phyloP scores from a whole-genome alignment of 805 yeast genomes.

The Priceomyces medius region DNA sequence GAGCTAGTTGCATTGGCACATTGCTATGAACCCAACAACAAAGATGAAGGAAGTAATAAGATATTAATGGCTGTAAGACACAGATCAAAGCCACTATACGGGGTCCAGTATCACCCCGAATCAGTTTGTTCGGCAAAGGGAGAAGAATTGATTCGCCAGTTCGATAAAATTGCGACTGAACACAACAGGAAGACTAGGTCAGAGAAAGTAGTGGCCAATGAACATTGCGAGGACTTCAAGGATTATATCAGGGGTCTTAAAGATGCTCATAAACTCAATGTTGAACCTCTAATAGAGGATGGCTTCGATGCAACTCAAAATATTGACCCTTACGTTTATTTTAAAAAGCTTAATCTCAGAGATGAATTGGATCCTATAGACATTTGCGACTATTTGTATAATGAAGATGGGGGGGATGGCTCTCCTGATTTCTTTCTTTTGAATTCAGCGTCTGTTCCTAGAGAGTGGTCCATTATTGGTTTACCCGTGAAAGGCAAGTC shows the following conservation, averaged over 20 bases:
- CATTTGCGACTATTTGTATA: constrained; percentile 49
- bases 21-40: constrained; percentile 45
- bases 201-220: not conserved
- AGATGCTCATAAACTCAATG: constrained; percentile 21
- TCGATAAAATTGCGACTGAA: constrained; percentile 49
- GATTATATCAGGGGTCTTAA: constrained; percentile 9
- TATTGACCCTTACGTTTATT: constrained; percentile 10
- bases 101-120: constrained; percentile 97
- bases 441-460: constrained; percentile 81
- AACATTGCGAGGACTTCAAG: constrained; percentile 4
- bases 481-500: constrained; percentile 49
- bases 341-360: constrained; percentile 13
- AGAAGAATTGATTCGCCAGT: constrained; percentile 54
- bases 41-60: constrained; percentile 15
- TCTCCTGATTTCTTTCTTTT: constrained; percentile 55
- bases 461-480: constrained; percentile 86
- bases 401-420: constrained; percentile 20
- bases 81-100: constrained; percentile 64
- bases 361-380: constrained; percentile 36
- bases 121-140: constrained; percentile 83
- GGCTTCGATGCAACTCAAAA: constrained; percentile 5
- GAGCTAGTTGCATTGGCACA: constrained; percentile 59
- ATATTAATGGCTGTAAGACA: constrained; percentile 83
- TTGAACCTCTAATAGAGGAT: constrained; percentile 14
- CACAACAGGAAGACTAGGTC: constrained; percentile 27